A percentile compares a stretch with the other conserved stretches of the same genome.
Conservation (phyloP, 768 basidiomycete species). For the Cyathus striatus region DNA sequence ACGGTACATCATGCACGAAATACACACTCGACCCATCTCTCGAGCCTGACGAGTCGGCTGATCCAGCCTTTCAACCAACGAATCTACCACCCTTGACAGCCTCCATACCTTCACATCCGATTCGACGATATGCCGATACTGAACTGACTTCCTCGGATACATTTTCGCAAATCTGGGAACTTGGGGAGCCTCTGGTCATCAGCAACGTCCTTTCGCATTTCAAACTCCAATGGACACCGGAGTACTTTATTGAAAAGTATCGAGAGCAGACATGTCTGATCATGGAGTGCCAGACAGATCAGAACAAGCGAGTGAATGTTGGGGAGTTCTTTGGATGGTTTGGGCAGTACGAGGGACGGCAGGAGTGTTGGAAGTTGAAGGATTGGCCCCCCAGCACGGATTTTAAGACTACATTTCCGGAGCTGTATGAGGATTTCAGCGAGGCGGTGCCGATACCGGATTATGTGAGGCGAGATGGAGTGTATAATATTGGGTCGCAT, state of each 20-base stretch:
- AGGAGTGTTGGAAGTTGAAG: constrained; percentile 72
- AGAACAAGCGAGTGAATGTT: constrained; percentile 58
- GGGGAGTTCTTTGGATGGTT: constrained; percentile 78
- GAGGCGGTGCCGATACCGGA: constrained; percentile 81
- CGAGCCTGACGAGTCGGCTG: no score
- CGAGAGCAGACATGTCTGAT: constrained; percentile 62
- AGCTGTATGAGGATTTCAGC: constrained; percentile 82
- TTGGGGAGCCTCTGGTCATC: constrained; percentile 76
- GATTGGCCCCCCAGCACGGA: constrained; percentile 93
- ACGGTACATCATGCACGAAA: no score
- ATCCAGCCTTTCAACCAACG: constrained; percentile 14
- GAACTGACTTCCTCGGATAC: constrained; percentile 45
- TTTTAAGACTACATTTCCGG: constrained; percentile 80
- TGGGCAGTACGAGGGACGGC: constrained; percentile 57
- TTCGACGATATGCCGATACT: constrained; percentile 38
- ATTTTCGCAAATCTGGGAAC: constrained; percentile 71
- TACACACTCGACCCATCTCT: no score
- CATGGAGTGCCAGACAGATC: constrained; percentile 77
- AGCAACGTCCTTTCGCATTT: constrained; percentile 60
- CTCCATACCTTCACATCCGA: constrained; percentile 39
- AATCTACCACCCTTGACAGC: constrained; percentile 15
- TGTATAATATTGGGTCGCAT: constrained; percentile 84
- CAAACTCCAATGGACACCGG: constrained; percentile 73
- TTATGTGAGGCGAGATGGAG: constrained; percentile 88
- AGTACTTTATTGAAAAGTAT: constrained; percentile 71